Conservation (phyloP, 305 asterid species). For the Fraxinus ornus region DNA sequence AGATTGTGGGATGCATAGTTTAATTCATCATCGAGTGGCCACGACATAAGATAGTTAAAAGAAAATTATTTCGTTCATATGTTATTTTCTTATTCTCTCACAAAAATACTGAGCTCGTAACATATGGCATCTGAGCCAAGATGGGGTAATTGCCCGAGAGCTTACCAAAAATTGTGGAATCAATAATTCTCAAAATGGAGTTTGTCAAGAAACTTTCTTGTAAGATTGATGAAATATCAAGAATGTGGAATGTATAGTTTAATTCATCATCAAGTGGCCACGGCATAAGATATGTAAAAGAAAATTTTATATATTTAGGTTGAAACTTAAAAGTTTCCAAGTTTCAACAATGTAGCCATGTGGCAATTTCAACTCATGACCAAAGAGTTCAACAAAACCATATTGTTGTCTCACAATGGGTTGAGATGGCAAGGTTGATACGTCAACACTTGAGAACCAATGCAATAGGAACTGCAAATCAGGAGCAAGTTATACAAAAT, state of each 20-base stretch:
- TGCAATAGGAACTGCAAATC: not conserved
- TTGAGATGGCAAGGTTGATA: not conserved
- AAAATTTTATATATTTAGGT: not conserved
- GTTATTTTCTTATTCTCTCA: not conserved
- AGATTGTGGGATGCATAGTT: not conserved
- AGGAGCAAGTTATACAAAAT: not conserved
- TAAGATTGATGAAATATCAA: not conserved
- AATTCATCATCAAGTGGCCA: not conserved
- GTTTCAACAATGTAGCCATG: not conserved
- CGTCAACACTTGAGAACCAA: not conserved
- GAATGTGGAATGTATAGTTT: not conserved
- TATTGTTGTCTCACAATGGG: not conserved
- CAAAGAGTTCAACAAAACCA: not conserved
- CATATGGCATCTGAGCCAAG: not conserved
- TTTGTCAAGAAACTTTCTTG: too few relatives aligned
- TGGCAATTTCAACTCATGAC: not conserved
- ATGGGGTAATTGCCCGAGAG: not conserved
- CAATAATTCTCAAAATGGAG: not conserved
- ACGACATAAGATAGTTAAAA: not conserved
- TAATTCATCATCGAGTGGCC: not conserved
- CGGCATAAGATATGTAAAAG: not conserved
- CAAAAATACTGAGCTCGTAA: not conserved
- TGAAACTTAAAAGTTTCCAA: not conserved
- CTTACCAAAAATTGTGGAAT: not conserved
- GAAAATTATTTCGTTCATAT: not conserved